A percentile compares a stretch with the other conserved stretches of the same genome.
phyloP scores from a whole-genome alignment of 306 rosid genomes.

The Gastrolobium bilobum region DNA sequence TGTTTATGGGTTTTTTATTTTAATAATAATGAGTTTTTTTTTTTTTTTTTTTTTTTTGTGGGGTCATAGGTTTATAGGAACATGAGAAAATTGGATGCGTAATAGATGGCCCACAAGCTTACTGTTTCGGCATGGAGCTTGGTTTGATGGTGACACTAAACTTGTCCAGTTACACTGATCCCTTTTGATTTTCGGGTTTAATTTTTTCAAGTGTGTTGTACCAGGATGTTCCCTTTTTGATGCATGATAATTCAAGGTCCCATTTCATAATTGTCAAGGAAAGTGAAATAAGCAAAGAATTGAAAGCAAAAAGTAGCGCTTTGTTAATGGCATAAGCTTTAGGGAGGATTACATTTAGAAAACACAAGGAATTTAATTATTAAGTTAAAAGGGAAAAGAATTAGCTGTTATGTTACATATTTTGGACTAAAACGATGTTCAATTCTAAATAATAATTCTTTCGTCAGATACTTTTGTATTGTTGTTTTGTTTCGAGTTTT shows the following conservation, averaged over 20 bases:
- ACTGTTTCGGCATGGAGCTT: slow-evolving; percentile 43
- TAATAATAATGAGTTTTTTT: neutral
- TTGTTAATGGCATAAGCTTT: slow-evolving; percentile 1
- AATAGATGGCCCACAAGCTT: slow-evolving; percentile 51
- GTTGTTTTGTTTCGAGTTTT: slow-evolving; percentile 8
- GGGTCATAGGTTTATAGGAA: slow-evolving; percentile 14
- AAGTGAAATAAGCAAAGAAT: neutral
- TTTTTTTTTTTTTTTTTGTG: neutral
- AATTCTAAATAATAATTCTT: neutral
- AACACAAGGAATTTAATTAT: neutral
- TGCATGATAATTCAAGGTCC: slow-evolving; percentile 48
- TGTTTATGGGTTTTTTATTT: slow-evolving; percentile 45
- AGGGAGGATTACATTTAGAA: slow-evolving; percentile 2
- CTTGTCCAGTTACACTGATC: slow-evolving; percentile 47
- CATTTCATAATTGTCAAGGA: slow-evolving; percentile 36
- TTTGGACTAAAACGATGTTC: neutral
- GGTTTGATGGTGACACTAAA: slow-evolving; percentile 53
- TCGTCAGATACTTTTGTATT: neutral
- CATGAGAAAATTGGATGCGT: slow-evolving; percentile 7
- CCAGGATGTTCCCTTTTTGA: slow-evolving; percentile 34
- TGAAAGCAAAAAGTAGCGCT: slow-evolving; percentile 16
- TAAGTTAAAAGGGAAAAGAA: neutral
- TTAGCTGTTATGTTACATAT: neutral
- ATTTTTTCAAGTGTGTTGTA: slow-evolving; percentile 22
- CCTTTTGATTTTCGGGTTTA: slow-evolving; percentile 40